Evolutionary conservation across 805 yeast species (phyloP).

Genomic region (Zygosaccharomyces bailii): DNA sequence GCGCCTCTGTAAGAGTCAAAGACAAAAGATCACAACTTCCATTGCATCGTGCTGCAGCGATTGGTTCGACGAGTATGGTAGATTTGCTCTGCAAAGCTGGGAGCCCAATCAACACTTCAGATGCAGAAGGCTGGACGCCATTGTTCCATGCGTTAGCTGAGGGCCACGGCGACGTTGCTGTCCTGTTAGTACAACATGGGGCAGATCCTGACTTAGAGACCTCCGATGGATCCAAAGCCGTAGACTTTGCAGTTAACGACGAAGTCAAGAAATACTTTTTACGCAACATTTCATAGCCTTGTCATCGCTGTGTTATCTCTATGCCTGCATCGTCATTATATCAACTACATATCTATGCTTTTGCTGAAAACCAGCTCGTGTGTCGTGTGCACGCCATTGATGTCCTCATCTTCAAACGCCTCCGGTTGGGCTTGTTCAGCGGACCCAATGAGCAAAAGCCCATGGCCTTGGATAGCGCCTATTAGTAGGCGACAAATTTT

Average conservation of each 20-base stretch:
- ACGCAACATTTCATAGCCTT: conserved; percentile 16
- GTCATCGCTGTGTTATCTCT: not conserved
- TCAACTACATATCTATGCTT: conserved; percentile 17
- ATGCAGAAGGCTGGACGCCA: conserved; percentile 76
- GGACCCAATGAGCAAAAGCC: conserved; percentile 77
- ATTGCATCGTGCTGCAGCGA: conserved; percentile 78
- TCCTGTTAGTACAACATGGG: conserved; percentile 55
- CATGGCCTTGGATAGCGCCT: conserved; percentile 71
- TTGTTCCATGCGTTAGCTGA: conserved; percentile 89
- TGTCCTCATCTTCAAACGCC: conserved; percentile 14
- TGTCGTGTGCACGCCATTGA: conserved; percentile 28
- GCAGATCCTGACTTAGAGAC: conserved; percentile 54
- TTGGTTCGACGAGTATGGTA: conserved; percentile 61
- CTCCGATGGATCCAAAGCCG: conserved; percentile 52
- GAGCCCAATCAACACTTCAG: conserved; percentile 66
- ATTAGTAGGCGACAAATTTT: conserved; percentile 71
- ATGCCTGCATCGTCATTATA: conserved; percentile 3
- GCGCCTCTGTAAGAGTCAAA: conserved; percentile 60
- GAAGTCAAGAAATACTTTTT: conserved; percentile 44
- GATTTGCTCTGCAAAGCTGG: conserved; percentile 49
- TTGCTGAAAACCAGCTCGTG: conserved; percentile 23
- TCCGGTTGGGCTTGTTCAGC: conserved; percentile 31
- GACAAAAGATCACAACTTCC: conserved; percentile 67
- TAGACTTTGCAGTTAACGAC: conserved; percentile 53
- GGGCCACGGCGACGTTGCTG: conserved; percentile 77